Base-by-base conservation (phyloP, 768 basidiomycete genomes). In the Amanita jacksonii region DNA sequence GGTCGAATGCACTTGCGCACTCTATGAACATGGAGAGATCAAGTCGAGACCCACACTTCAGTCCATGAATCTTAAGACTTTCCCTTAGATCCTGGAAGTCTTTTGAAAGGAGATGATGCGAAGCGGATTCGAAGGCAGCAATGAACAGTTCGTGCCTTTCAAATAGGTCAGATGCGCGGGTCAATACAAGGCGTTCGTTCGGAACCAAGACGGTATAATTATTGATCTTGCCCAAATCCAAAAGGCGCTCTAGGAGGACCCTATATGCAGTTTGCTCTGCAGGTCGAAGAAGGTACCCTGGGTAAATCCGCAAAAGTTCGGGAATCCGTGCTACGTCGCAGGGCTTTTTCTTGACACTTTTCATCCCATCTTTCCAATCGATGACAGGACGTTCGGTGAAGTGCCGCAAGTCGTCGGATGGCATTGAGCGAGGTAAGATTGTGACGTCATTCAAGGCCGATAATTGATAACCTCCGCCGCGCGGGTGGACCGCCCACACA, bases 81-180 rank as follows among this genome's bases (percentile, higher is more conserved):
- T 34, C 13, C 36, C 67, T 65, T 24, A 69, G 45, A 5, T 60
- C 52, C 8, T 47, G 33, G 27, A 67, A 65, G 0, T 38, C 48
- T 1, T 54, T 46, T 8, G 55, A 54, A 1, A 73, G 49, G 42
- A 73, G 68, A 27, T 48, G 42, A 1, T 51, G 38, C 0, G 64
- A 59, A 23, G 58, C 49, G 4, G 47, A 38, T 3, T 57, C 59
- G 35, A 70, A 71, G 1, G 63, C 62, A 6, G 61, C 60, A 13
- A 57, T 41, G 37, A 70, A 70, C 10, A 70, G 52, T 1, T 49
- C 50, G 20, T 65, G 56, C 8, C 62, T 60, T 6, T 64, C 59
- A 48, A 64, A 69, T 1, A 72, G 57, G 0, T 56, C 52, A 22
- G 53, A 49, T 0, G 61, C 59, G 19, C 45, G 34, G 15, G 48